phyloP scores from a whole-genome alignment of 352 stramenopile genomes.

The Stephanocyclus meneghinianus region DNA sequence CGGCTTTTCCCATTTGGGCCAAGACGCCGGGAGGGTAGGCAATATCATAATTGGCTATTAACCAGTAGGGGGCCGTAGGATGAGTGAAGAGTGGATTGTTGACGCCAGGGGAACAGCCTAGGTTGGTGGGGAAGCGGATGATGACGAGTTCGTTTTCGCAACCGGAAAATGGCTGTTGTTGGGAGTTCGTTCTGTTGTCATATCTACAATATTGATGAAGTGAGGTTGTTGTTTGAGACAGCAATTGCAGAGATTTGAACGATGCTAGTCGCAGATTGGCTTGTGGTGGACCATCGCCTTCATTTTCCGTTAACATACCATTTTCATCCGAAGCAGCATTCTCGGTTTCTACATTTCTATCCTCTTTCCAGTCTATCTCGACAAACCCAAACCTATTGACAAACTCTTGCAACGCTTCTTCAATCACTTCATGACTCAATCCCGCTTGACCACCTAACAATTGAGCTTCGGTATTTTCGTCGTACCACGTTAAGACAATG shows the following conservation, averaged over 20 bases:
- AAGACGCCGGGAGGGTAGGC: constrained; percentile 38
- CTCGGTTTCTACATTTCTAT: not conserved
- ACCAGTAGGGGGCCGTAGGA: constrained; percentile 35
- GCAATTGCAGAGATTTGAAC: constrained; percentile 21
- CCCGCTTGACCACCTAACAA: constrained; percentile 8
- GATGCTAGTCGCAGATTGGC: constrained; percentile 28
- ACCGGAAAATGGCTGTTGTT: not conserved
- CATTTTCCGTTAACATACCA: not conserved
- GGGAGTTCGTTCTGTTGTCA: constrained; percentile 3
- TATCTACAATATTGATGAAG: constrained; percentile 43
- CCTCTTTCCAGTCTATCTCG: constrained; percentile 27
- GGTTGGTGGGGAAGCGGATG: constrained; percentile 42
- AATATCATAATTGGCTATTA: constrained; percentile 53
- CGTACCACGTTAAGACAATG: constrained; percentile 51
- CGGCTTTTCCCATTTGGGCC: constrained; percentile 22
- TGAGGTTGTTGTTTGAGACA: constrained; percentile 39
- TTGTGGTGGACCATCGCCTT: not conserved
- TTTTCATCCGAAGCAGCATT: not conserved
- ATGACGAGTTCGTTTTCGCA: constrained; percentile 48
- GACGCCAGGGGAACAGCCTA: constrained; percentile 37
- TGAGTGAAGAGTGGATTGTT: constrained; percentile 48
- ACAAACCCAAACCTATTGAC: constrained; percentile 21
- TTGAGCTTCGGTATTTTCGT: constrained; percentile 35
- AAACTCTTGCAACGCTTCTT: constrained; percentile 31
- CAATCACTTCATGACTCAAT: constrained; percentile 34